Evolutionary conservation across 139 green algal species (phyloP), one percentile per base, ranked within the genome.

Genomic region (Tetradesmus obliquus): DNA sequence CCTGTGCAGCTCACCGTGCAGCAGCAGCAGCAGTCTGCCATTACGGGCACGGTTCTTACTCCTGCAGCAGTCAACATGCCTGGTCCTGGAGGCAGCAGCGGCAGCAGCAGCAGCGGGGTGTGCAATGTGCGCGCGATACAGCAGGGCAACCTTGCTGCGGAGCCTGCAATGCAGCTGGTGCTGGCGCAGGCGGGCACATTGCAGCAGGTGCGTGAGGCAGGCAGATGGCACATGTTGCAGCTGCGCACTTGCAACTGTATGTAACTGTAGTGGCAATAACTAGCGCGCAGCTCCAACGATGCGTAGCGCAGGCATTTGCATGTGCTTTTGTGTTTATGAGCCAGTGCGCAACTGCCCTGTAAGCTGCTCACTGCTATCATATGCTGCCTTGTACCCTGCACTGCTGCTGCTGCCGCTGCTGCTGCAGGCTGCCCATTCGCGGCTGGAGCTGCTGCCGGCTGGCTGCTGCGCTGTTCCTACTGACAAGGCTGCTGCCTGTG

Each of bases 401-500:
- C 79, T 57, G n/a, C 8, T 60, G 45, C n/a, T 57, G 79, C 79
- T 58, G 79, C 24, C 55, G 79, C 79, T 24, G 1, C 32, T 20
- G 32, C 10, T 57, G 69, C 86, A 90, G 86, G 53, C n/a, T 54
- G 53, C 76, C 5, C 66, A 32, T 24, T 54, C 20, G 8, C 24
- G 32, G 53, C 86, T 84, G 69, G 51, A 72, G 45, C 69, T 90
- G 71, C 71, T 90, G 53, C 86, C 86, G n/a, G 53, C 19, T n/a
- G 69, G 72, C 17, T 83, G 69, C 69, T 55, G 5, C 8, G 5
- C 69, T 1, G n/a, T 84, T 9, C 20, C 71, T 20, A 6, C 53
- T 13, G 66, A 55, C 7, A n/a, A 55, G 20, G 55, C 55, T 20
- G 20, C 3, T 5, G 53, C 84, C 20, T 54, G 53, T 17, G 19